Base-by-base conservation (phyloP, 805 yeast genomes). In the Cyberlindnera mrakii region DNA sequence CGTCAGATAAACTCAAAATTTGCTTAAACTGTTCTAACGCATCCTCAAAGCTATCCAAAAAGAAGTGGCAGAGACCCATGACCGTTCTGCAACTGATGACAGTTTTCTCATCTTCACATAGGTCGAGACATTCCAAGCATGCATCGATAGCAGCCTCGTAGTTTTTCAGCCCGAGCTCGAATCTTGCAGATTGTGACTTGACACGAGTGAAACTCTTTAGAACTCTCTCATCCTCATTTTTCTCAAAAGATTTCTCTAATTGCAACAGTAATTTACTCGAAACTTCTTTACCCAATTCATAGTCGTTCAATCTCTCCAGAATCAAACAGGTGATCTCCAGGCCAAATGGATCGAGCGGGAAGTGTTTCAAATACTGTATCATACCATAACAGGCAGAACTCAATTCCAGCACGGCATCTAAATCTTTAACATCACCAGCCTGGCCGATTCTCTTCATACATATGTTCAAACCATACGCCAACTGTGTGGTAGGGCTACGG, bases 1-100 rank as follows among this genome's bases (percentile, higher is more conserved):
- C 79, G 5, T 76, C 74, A 19, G 82, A 72, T 1, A 63, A 54
- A 20, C 67, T 72, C 36, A 89, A 64, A n/a, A 93, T 77, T 30
- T 67, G 63, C 45, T 77, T 78, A 58, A 91, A 80, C 54, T 82
- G 80, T 3, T 71, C 77, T 42, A 91, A 63, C 0, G 97, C 78
- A 9, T 71, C 71, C 44, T 78, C 84, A 56, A 82, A 79, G 30
- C 81, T 75, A 17, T 71, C 73, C 32, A 66, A 54, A 64, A 85
- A 88, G 64, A 80, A 90, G 44, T 72, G 65, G 0, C 85, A 68
- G 20, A 93, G 60, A 0, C 96, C 98, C n/a, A 79, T 63, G 1
- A 83, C 82, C 2, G 87, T 70, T 43, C 80, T 66, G 11, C 82
- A 73, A 0, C 96, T 85, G 23, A 82, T 36, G 63, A 47, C 60